A percentile compares a stretch with the other conserved stretches of the same genome.
Conservation (phyloP, 257 asterid species). For the Plectranthus barbatus region DNA sequence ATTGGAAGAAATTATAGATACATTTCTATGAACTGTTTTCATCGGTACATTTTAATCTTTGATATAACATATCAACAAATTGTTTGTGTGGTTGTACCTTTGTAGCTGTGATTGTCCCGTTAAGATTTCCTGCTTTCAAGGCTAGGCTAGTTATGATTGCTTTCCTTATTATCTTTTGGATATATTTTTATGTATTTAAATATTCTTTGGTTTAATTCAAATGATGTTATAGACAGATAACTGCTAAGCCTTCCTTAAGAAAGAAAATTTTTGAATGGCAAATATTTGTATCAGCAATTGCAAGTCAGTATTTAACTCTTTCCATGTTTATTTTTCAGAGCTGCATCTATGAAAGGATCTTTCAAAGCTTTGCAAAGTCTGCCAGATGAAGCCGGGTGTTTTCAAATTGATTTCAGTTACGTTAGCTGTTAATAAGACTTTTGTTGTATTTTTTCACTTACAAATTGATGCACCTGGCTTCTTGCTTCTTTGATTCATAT, state of each 20-base stretch:
- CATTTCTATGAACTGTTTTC: neutral
- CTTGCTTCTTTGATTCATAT: slow-evolving; percentile 8
- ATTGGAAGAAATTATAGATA: slow-evolving; percentile 1
- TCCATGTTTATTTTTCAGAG: slow-evolving; percentile 41
- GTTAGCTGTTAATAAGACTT: slow-evolving; percentile 19
- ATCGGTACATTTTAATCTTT: neutral
- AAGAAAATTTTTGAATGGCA: neutral
- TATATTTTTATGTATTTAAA: neutral
- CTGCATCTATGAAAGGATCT: slow-evolving; percentile 81
- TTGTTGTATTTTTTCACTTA: slow-evolving; percentile 2
- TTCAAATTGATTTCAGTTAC: slow-evolving; percentile 64
- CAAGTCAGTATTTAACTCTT: slow-evolving; percentile 5
- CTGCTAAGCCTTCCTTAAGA: neutral
- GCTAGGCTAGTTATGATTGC: slow-evolving; percentile 6
- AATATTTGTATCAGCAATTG: slow-evolving; percentile 8
- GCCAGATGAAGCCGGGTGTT: slow-evolving; percentile 77
- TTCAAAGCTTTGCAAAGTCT: slow-evolving; percentile 64
- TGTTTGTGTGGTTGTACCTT: too few relatives aligned
- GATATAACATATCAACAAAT: slow-evolving; percentile 8
- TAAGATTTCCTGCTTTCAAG: slow-evolving; percentile 8
- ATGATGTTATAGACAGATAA: neutral
- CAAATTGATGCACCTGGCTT: slow-evolving; percentile 1
- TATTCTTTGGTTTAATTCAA: slow-evolving; percentile 8
- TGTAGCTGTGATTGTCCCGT: slow-evolving; percentile 4
- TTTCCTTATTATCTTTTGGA: neutral